Evolutionary conservation across 345 rosid genomes (phyloP), one percentile per base, ranked within the genome.

Genomic region (Boechera divaricarpa): DNA sequence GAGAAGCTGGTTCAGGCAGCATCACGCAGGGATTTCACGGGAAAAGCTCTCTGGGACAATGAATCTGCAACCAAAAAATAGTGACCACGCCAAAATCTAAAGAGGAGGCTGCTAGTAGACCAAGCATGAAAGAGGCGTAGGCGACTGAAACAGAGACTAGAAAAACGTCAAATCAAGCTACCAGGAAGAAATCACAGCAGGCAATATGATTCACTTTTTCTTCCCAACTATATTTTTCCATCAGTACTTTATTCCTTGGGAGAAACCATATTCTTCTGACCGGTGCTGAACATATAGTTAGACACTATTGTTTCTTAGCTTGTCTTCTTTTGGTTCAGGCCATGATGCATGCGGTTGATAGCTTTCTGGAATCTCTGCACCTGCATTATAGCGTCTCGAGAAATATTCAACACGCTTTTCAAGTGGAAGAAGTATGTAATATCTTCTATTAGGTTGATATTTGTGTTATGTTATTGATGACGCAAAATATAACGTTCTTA

Each of bases 21-120:
- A n/a, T n/a, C n/a, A n/a, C n/a, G n/a, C n/a, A n/a, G 83, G 71
- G 99, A 96, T 86, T 83, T 96, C n/a, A 59, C 90, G 99, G 18
- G 98, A 96, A 75, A 88, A 89, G 83, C 87, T 96, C 58, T 90
- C 98, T 51, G 99, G 99, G 42, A 86, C 90, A 28, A 85, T 83
- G 85, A 85, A 75, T 85, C 15, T 70, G 24, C 98, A 83, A 63
- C 88, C 88, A 0, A 41, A 72, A 38, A 90, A 86, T 81, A 62
- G 60, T 57, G 94, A 86, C 82, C 89, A n/a, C 77, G 1, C 85
- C 89, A 55, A 90, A 84, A 82, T 72, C 84, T 61, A 89, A 79
- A 79, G 65, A 33, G 69, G 88, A 82, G 77, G 74, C 84, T 79
- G 69, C 89, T 63, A 88, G 84, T 63, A 88, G 84, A 83, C 85